Conservation (phyloP, 345 rosid species). For the Trapa incisa region DNA sequence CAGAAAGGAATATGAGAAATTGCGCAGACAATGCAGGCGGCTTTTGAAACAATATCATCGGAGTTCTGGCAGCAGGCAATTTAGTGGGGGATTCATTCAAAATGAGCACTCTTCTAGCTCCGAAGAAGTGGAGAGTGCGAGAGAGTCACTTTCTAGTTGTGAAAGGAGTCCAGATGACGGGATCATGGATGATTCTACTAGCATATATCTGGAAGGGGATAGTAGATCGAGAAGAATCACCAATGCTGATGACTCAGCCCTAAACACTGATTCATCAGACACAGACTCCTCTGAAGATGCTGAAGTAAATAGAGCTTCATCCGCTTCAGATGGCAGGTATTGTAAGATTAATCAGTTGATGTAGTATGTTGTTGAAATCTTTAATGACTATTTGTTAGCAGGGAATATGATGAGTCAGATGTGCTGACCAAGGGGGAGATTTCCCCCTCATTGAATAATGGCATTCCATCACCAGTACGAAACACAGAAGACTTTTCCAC, state of each 20-base stretch:
- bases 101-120: slow-evolving; percentile 46
- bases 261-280: slow-evolving; percentile 64
- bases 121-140: slow-evolving; percentile 63
- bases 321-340: background rate
- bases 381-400: slow-evolving; percentile 19
- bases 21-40: slow-evolving; percentile 55
- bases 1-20: slow-evolving; percentile 79
- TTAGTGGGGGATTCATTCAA: slow-evolving; percentile 28
- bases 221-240: slow-evolving; percentile 29
- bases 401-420: slow-evolving; percentile 25
- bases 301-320: slow-evolving; percentile 34
- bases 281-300: slow-evolving; percentile 68
- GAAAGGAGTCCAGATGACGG: slow-evolving; percentile 40
- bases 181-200: slow-evolving; percentile 37
- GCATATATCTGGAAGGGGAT: slow-evolving; percentile 42
- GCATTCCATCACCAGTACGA: slow-evolving; percentile 14
- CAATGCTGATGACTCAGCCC: slow-evolving; percentile 41
- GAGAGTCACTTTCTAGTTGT: slow-evolving; percentile 56
- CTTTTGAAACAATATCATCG: slow-evolving; percentile 30
- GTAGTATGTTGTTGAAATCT: background rate
- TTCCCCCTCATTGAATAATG: slow-evolving; percentile 23
- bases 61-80: slow-evolving; percentile 22
- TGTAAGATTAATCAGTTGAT: background rate
- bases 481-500: slow-evolving; percentile 56
- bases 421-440: slow-evolving; percentile 15